Evolutionary conservation across 2,329 filamentous ascomycete species (phyloP), one percentile per base, ranked within the genome.

Genomic region (Pseudocercospora eumusae): DNA sequence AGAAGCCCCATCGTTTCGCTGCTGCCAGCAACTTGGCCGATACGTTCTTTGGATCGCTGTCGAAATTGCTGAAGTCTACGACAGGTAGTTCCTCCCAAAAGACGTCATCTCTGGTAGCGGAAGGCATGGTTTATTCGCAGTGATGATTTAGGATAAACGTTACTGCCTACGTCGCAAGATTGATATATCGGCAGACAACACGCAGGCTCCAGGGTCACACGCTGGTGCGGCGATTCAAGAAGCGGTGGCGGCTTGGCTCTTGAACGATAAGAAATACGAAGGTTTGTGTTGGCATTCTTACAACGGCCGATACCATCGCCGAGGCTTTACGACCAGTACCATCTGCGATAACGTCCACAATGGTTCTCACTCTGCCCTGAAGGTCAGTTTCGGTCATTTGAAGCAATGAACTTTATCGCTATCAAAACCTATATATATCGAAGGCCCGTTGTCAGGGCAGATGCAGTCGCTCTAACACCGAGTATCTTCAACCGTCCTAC

Each of bases 1-100:
- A 33, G 7, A 56, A 56, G 18, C 53, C 53, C 53, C 53, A 56
- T 27, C 36, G 33, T 27, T 56, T 40, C 9, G 53, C 53, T 25
- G 53, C 53, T 13, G 53, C 53, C 15, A 56, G 25, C 31, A 56
- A 25, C 13, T 56, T 42, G 33, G n/a, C 36, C 3, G 53, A 21
- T 10, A 56, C 53, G 9, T 13, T 27, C 23, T 25, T 23, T n/a
- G 53, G 18, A 10, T 40, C 36, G 9, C 21, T 44, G 3, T 56
- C 53, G 21, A 56, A 56, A 7, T 11, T 44, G 31, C 18, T 42
- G 31, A 56, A 56, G 13, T 56, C 33, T 9, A 56, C 20, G 33
- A 56, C 21, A 20, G 53, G 53, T 27, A 56, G 8, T 23, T 25
- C 18, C 8, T 40, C 53, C 10, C 11, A n/a, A 33, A 15, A n/a